Evolutionary conservation across 306 rosid species (phyloP), one percentile per base, ranked within the genome.

Genomic region (Vigna angularis): DNA sequence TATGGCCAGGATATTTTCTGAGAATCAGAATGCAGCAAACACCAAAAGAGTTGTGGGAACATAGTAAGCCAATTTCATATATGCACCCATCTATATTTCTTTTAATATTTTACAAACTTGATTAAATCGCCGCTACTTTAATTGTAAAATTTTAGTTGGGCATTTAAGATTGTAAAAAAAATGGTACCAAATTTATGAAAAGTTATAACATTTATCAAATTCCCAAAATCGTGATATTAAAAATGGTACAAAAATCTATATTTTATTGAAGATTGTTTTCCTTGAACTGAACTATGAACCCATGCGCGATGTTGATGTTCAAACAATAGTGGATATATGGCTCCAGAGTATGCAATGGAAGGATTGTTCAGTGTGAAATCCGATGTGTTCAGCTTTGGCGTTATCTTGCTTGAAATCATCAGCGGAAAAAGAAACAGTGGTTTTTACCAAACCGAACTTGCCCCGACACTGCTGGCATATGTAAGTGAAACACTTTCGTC

Each of bases 11-110:
- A 90, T 87, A 32, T 86, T 90, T 83, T 68, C 52, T 20, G 89
- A 82, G 40, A 82, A 86, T 20, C 90, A 90, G 9, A 84, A 75
- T 76, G 53, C 73, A 4, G 82, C 88, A 57, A 84, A 87, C 62
- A 90, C 89, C 1, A 90, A 82, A 81, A 90, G 86, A 78, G 84
- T 87, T 52, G 89, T 83, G 14, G 94, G 94, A 82, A 90, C 91
- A 38, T 79, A 79, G 91, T 87, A 76, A 80, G 91, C 9, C 18
- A 67, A 24, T 56, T 22, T 9, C 45, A 56, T 44, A 15, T 42
- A 52, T 32, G 38, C 28, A 38, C 44, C 6, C 20, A 9, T 36
- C 3, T 9, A 70, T 8, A 20, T 13, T 51, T 22, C 70, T 28
- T 1, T 22, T 24, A 5, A 30, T 34, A 51, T 30, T 45, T 7